phyloP scores from a whole-genome alignment of 768 basidiomycete genomes.

The Auricularia auricula-judae region DNA sequence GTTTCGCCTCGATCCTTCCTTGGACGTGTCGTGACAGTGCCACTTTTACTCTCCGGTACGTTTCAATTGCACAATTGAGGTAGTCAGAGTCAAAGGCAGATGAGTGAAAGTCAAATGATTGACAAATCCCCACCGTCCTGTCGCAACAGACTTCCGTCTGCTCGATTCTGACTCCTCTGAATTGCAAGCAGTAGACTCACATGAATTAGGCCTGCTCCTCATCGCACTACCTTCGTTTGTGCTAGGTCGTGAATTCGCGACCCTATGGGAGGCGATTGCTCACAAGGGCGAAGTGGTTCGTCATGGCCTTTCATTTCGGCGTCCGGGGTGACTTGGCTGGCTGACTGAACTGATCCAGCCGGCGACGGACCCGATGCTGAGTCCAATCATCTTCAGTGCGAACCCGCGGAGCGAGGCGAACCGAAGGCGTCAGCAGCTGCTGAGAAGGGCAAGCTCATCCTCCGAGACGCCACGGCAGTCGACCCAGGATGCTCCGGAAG shows the following conservation, averaged over 20 bases:
- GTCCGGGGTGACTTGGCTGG: neutral
- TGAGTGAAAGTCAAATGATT: neutral
- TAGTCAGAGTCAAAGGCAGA: neutral
- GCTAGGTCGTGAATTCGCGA: constrained; percentile 81
- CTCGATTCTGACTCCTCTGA: too few relatives aligned
- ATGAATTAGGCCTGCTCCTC: constrained; percentile 44
- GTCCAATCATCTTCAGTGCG: neutral
- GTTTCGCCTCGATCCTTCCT: constrained; percentile 81
- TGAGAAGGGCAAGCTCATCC: too few relatives aligned
- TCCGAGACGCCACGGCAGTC: neutral
- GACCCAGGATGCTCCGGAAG: neutral
- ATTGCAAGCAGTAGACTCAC: too few relatives aligned
- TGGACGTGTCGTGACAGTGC: constrained; percentile 78
- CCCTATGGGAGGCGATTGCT: constrained; percentile 81
- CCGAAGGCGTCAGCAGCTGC: too few relatives aligned
- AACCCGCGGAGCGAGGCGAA: neutral
- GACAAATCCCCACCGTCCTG: too few relatives aligned
- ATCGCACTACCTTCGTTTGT: constrained; percentile 91
- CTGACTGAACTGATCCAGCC: too few relatives aligned
- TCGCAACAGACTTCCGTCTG: too few relatives aligned
- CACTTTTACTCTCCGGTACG: constrained; percentile 64
- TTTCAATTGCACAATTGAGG: neutral
- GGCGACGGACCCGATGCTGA: neutral
- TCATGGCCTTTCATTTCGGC: neutral
- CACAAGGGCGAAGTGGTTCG: constrained; percentile 13